Base-by-base conservation (phyloP, 2,329 filamentous ascomycete species). In the Xylariaceae sp. region DNA sequence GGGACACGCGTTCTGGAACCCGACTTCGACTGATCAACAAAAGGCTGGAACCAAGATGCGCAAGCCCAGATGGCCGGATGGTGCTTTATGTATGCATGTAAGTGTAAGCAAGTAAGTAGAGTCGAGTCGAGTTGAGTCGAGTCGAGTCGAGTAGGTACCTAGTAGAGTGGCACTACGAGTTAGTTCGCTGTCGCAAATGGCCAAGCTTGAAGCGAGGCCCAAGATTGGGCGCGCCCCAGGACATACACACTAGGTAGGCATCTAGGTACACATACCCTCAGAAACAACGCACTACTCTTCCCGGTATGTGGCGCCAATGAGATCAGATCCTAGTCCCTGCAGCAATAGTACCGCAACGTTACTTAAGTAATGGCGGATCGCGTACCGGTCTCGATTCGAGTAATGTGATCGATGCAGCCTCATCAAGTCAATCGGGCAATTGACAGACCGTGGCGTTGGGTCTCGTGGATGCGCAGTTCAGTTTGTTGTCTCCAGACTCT, bases 311-410 rank as follows among this genome's bases (percentile, higher is more conserved):
- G 49, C 45, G 39, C 44, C 43, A 51, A n/a, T 47, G 50, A 44
- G 47, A 51, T 42, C 19, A 35, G 11, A 29, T 45, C 46, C 56
- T 46, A 31, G 47, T 31, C 51, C 34, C 47, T 58, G 60, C 55
- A 62, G 57, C 55, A 62, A 55, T 60, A 61, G 55, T 52, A 60
- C 57, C 57, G 60, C 60, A 62, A 62, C 60, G 60, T 62, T 62
- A 62, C 60, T 54, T 60, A 61, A 12, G 19, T 19, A 48, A 54
- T 32, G 51, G 32, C 32, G 32, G 8, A 34, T 34, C 5, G 32
- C 32, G 5, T 34, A 6, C 32, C 5, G 8, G 32, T 34, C 8
- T 34, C 32, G 6, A 8, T 5, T 34, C 32, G 32, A 6, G 5
- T 6, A 5, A 3, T 11, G 8, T 37, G 4, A 37, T 37, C 27